A percentile compares a stretch with the other conserved stretches of the same genome.
These are phyloP conservation scores for Lactarius sp. DNA, from an alignment of 768 basidiomycete species.

Conservation along the genomic window DNA sequence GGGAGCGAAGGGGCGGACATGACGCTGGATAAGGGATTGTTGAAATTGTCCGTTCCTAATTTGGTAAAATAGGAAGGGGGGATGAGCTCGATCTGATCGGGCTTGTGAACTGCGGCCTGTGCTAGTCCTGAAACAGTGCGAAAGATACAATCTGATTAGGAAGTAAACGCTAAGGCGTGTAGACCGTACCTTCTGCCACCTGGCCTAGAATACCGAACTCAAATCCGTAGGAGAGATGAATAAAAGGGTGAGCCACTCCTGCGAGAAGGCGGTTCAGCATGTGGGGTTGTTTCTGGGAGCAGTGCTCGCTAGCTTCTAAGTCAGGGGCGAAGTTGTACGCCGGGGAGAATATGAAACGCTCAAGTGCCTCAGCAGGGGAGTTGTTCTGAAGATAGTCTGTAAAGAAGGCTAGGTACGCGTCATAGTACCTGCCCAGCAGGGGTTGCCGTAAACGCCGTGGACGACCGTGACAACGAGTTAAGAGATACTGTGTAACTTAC, in stretches of 20 bases:
- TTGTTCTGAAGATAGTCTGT: conserved; percentile 36
- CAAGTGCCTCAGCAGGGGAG: conserved; percentile 41
- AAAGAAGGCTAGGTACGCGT: conserved; percentile 57
- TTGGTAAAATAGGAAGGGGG: conserved; percentile 28
- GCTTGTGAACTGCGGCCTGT: conserved; percentile 45
- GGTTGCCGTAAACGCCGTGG: not conserved
- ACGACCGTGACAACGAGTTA: not conserved
- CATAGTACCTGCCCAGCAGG: conserved; percentile 44
- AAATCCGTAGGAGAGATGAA: conserved; percentile 56
- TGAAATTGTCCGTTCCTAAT: not conserved
- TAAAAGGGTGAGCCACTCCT: conserved; percentile 58
- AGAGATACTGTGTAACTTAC: conserved; percentile 33
- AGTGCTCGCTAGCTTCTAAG: conserved; percentile 19
- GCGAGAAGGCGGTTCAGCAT: conserved; percentile 54
- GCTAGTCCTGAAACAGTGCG: conserved; percentile 44
- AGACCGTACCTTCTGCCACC: conserved; percentile 49
- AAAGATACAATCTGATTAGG: not conserved
- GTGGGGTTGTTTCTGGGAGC: conserved; percentile 36
- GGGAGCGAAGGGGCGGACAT: conserved; percentile 24
- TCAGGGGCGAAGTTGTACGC: conserved; percentile 41
- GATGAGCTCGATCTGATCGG: conserved; percentile 37
- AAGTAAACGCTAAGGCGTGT: not conserved
- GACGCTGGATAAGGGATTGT: conserved; percentile 22
- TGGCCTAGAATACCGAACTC: conserved; percentile 59
- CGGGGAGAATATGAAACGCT: conserved; percentile 55